A percentile compares a stretch with the other conserved stretches of the same genome.
These are phyloP conservation scores for Calonectria pseudoturangicola DNA, from an alignment of 2,329 filamentous ascomycete species.

Conservation along the genomic window DNA sequence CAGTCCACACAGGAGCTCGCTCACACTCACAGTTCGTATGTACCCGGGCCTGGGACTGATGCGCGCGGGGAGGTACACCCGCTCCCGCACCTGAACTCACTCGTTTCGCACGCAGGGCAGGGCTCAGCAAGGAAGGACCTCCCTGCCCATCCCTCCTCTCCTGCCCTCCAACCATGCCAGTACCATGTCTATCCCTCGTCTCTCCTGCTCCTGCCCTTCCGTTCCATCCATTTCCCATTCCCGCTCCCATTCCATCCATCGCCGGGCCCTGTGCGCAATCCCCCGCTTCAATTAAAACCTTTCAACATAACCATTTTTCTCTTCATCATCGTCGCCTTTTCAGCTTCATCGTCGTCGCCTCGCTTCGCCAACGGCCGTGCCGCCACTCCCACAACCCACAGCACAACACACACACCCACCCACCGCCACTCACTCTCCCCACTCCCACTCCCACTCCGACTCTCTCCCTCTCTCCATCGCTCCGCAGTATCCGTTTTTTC, in stretches of 20 bases:
- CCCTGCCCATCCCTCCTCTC: slow-evolving; percentile 1
- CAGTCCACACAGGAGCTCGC: neutral
- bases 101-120: slow-evolving; percentile 25
- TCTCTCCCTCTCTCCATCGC: slow-evolving; percentile 39
- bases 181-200: slow-evolving; percentile 6
- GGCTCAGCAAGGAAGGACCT: slow-evolving; percentile 15
- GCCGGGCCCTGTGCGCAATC: slow-evolving; percentile 1
- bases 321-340: slow-evolving; percentile 5
- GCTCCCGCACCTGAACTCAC: slow-evolving; percentile 18
- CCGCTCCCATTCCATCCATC: neutral
- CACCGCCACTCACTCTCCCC: slow-evolving; percentile 31
- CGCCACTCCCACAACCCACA: slow-evolving; percentile 15
- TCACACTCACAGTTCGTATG: neutral
- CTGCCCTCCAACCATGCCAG: slow-evolving; percentile 10
- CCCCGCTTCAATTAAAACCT: slow-evolving; percentile 24
- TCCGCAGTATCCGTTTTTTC: slow-evolving; percentile 45
- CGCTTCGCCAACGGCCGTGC: neutral
- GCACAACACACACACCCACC: slow-evolving; percentile 29
- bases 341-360: slow-evolving; percentile 18
- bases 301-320: slow-evolving; percentile 21
- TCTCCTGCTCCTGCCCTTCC: slow-evolving; percentile 26
- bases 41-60: slow-evolving; percentile 2
- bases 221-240: slow-evolving; percentile 25
- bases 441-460: slow-evolving; percentile 38
- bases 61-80: slow-evolving; percentile 2